Conservation (phyloP, 768 basidiomycete species). For the Suillus ampliporus region DNA sequence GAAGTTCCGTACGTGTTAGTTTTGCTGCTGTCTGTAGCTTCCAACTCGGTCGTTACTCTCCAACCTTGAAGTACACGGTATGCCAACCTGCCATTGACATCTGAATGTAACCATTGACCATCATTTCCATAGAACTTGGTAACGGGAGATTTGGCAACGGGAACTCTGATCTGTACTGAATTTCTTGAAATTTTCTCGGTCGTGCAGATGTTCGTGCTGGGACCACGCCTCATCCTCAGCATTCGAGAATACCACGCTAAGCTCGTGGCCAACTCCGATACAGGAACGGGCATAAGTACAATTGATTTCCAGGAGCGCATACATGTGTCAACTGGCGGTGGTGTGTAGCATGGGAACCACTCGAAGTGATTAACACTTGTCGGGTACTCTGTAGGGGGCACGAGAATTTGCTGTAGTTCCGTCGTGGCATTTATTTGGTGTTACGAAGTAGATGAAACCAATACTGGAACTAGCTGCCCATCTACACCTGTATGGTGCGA, state of each 20-base stretch:
- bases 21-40: neutral
- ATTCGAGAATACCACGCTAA: neutral
- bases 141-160: neutral
- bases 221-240: slow-evolving; percentile 1
- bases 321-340: neutral
- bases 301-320: neutral
- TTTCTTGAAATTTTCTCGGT: neutral
- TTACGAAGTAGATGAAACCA: neutral
- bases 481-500: neutral
- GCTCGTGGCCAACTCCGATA: neutral
- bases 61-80: neutral
- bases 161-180: neutral
- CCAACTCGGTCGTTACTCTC: neutral
- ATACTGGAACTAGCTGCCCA: neutral
- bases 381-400: neutral
- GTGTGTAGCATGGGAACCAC: neutral
- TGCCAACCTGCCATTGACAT: neutral
- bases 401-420: neutral
- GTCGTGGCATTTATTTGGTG: neutral
- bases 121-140: neutral
- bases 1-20: neutral
- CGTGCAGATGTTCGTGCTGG: neutral
- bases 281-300: neutral
- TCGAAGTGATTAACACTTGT: neutral
- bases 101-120: neutral